phyloP scores from a whole-genome alignment of 108 stramenopile species.

The Pseudonitzschia delicatissima region DNA sequence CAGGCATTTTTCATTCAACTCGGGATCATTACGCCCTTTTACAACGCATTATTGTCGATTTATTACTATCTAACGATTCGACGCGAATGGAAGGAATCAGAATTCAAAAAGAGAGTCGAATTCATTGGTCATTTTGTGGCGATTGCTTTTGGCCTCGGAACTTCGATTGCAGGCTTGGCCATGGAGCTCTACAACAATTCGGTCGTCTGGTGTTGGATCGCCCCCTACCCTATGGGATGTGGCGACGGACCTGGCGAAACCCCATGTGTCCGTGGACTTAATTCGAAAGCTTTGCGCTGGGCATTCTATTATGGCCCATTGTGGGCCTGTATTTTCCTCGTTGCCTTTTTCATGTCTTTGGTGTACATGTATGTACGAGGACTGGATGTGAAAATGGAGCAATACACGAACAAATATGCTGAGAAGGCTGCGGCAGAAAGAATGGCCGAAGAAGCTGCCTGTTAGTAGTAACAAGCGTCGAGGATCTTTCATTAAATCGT shows the following conservation, averaged over 20 bases:
- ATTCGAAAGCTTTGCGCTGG: conserved; percentile 30
- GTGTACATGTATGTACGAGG: neutral
- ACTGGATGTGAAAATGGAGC: conserved; percentile 7
- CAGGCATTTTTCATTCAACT: conserved; percentile 51
- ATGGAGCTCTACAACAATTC: conserved; percentile 45
- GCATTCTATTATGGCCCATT: conserved; percentile 16
- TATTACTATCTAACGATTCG: conserved; percentile 51
- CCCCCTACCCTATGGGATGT: conserved; percentile 37
- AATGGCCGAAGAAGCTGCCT: neutral
- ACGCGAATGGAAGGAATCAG: conserved; percentile 30
- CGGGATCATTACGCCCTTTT: conserved; percentile 17
- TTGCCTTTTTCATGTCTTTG: neutral
- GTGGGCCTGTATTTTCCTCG: neutral
- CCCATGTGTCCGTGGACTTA: conserved; percentile 39
- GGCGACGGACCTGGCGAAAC: conserved; percentile 4
- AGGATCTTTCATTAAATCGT: neutral
- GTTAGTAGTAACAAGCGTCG: neutral
- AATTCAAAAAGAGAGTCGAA: conserved; percentile 29
- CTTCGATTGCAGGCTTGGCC: conserved; percentile 28
- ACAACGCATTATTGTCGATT: conserved; percentile 14
- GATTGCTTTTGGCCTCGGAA: conserved; percentile 22
- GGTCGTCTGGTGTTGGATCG: conserved; percentile 50
- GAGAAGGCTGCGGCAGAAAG: neutral
- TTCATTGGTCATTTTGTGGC: conserved; percentile 22
- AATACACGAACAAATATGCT: neutral